phyloP scores from a whole-genome alignment of 1,284 basidiomycete genomes.

The Irpex lacteus region DNA sequence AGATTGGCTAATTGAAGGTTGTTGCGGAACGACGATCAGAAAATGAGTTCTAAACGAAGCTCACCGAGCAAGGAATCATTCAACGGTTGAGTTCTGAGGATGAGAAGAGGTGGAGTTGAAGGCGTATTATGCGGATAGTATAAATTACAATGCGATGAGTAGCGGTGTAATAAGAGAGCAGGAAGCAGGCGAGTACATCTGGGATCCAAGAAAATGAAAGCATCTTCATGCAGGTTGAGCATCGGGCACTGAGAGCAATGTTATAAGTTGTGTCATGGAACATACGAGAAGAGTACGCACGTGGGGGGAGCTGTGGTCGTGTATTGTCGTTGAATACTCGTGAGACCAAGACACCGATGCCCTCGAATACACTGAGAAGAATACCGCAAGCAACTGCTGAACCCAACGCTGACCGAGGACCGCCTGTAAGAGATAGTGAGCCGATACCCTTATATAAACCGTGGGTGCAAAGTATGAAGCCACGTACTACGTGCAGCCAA shows the following conservation, averaged over 20 bases:
- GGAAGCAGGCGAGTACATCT: conserved; percentile 25
- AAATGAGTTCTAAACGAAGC: too few relatives aligned
- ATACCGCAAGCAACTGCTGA: conserved; percentile 97
- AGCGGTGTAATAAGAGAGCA: conserved; percentile 18
- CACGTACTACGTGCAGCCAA: conserved; percentile 89
- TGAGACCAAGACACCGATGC: conserved; percentile 86
- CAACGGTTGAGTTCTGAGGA: too few relatives aligned
- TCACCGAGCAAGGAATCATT: too few relatives aligned
- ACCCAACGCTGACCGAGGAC: conserved; percentile 86
- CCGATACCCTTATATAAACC: neutral
- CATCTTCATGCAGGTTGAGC: conserved; percentile 23
- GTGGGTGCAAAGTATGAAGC: conserved; percentile 2
- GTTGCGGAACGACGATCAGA: too few relatives aligned
- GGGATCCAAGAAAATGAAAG: conserved; percentile 17
- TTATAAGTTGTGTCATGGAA: neutral
- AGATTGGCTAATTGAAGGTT: too few relatives aligned
- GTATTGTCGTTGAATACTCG: conserved; percentile 83
- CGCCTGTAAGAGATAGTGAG: conserved; percentile 53
- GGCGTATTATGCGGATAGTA: conserved; percentile 1
- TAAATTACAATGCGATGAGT: conserved; percentile 12
- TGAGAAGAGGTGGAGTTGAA: too few relatives aligned
- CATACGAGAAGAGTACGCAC: conserved; percentile 26
- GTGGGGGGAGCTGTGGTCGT: conserved; percentile 63
- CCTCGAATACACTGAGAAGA: conserved; percentile 94
- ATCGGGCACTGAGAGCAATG: conserved; percentile 30